These are phyloP conservation scores for Populus euphratica DNA, from an alignment of 345 rosid genomes.

Conservation along the genomic window DNA sequence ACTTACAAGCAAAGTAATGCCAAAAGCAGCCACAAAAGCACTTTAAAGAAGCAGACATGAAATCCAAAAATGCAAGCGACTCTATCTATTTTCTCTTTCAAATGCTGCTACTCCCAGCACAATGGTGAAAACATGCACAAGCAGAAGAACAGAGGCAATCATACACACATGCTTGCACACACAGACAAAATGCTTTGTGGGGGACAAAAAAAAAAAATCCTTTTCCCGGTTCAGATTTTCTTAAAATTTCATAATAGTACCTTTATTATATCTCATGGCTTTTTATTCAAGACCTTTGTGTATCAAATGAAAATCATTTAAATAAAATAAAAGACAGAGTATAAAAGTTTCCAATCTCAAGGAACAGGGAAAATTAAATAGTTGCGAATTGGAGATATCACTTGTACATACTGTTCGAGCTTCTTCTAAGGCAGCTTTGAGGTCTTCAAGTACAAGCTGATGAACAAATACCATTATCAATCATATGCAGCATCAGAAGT, in stretches of 20 bases:
- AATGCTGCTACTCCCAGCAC: not conserved
- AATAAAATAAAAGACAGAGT: not conserved
- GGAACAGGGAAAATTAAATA: not conserved
- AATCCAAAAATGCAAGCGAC: not conserved
- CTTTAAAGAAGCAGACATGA: not conserved
- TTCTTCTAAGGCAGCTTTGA: slow-evolving; percentile 96
- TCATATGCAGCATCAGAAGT: slow-evolving; percentile 12
- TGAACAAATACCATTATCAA: slow-evolving; percentile 31
- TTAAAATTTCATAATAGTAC: not conserved
- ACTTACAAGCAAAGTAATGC: not conserved
- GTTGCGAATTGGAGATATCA: not conserved
- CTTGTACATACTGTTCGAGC: slow-evolving; percentile 62
- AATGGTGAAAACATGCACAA: not conserved
- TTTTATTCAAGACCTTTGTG: not conserved
- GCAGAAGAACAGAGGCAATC: not conserved
- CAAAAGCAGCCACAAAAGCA: not conserved
- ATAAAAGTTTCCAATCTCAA: slow-evolving; percentile 2
- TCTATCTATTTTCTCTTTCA: not conserved
- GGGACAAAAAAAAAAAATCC: not conserved
- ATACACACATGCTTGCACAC: not conserved
- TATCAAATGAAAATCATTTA: not conserved
- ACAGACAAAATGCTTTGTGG: not conserved
- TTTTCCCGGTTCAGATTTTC: not conserved
- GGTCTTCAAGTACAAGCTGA: slow-evolving; percentile 87
- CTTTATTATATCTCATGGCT: not conserved